Percentiles rank a stretch among this genome's conserved stretches.
phyloP scores from a whole-genome alignment of 2,329 filamentous ascomycete genomes.

The Talaromyces atroroseus region DNA sequence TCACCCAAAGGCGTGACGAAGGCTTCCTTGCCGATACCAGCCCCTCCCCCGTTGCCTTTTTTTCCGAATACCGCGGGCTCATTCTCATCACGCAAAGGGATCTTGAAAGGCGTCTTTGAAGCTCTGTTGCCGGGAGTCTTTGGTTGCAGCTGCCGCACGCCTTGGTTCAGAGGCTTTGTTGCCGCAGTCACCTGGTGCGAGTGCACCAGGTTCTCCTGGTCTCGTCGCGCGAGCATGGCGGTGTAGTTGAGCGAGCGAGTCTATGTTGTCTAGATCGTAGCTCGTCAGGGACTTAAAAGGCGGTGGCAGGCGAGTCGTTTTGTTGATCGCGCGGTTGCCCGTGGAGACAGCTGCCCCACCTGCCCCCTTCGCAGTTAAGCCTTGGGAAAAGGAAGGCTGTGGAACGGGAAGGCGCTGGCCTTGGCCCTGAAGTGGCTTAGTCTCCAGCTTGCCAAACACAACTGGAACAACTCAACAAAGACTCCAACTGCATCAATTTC shows the following conservation, averaged over 20 bases:
- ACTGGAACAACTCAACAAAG: constrained; percentile 9
- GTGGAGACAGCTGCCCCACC: constrained; percentile 27
- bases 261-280: neutral
- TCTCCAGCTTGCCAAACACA: constrained; percentile 14
- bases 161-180: constrained; percentile 66
- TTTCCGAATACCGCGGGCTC: constrained; percentile 57
- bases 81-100: constrained; percentile 81
- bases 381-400: too few species aligned
- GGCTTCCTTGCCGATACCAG: constrained; percentile 55
- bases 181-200: constrained; percentile 65
- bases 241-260: neutral
- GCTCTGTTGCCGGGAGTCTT: constrained; percentile 74
- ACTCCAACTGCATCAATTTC: constrained; percentile 23
- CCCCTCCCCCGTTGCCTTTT: constrained; percentile 51
- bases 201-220: constrained; percentile 84
- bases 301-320: constrained; percentile 19
- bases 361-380: neutral
- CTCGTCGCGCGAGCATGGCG: constrained; percentile 76
- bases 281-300: neutral
- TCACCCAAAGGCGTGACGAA: constrained; percentile 78
- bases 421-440: constrained; percentile 17
- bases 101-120: constrained; percentile 76
- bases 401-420: constrained; percentile 4
- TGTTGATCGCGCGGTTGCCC: constrained; percentile 33
- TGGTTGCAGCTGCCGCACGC: constrained; percentile 55